These are phyloP conservation scores for Ceratocystis alfenasii DNA, from an alignment of 2,329 filamentous ascomycete genomes.

Conservation along the genomic window DNA sequence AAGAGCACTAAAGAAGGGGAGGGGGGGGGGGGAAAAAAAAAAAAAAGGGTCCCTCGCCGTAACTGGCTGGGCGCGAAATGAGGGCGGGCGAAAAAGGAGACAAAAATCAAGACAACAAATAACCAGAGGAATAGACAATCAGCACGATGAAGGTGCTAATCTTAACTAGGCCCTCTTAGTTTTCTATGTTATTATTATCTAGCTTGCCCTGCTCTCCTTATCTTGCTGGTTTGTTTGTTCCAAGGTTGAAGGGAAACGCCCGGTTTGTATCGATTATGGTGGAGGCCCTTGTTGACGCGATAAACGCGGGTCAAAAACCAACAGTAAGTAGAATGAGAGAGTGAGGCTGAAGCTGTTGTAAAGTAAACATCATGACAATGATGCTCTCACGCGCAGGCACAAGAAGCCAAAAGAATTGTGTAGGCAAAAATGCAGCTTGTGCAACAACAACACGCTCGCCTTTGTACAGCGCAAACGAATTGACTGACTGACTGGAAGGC, in stretches of 20 bases:
- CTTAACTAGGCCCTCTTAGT: background rate
- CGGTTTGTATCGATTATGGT: background rate
- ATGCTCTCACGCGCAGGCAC: background rate
- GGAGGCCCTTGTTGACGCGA: background rate
- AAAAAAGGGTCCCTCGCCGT: constrained; percentile 1
- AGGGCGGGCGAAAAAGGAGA: constrained; percentile 2
- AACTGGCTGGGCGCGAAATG: constrained; percentile 7
- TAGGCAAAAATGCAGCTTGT: background rate
- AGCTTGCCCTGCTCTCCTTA: background rate
- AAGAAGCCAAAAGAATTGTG: background rate
- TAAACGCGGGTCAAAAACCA: background rate
- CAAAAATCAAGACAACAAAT: constrained; percentile 3
- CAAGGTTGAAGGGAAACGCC: background rate
- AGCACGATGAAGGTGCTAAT: background rate
- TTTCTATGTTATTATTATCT: background rate
- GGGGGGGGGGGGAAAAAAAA: background rate
- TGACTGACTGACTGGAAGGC: no score
- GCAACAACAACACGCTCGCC: no score
- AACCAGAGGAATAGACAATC: background rate
- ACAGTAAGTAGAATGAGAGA: background rate
- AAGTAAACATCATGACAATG: background rate
- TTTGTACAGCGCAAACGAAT: no score
- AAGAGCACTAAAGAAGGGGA: background rate
- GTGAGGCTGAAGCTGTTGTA: background rate
- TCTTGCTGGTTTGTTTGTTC: background rate